Conservation (phyloP, 2,329 filamentous ascomycete species). For the Hymenoscyphus occultus region DNA sequence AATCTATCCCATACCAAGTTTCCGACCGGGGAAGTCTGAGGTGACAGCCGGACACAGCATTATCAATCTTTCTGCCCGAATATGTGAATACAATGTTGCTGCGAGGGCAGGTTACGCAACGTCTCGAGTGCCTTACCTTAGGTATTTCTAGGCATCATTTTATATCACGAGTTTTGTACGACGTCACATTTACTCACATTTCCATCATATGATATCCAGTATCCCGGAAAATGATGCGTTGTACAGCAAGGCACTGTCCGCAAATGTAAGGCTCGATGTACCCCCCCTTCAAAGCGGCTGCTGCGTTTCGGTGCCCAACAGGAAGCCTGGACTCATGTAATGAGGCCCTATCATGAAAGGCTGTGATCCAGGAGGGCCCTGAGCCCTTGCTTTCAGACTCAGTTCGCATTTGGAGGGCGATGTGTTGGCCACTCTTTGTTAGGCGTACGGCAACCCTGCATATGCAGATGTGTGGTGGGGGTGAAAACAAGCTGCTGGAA, state of each 20-base stretch:
- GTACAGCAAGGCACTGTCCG: conserved; percentile 39
- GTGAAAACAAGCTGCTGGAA: conserved; percentile 18
- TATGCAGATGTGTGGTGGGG: conserved; percentile 28
- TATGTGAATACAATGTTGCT: conserved; percentile 18
- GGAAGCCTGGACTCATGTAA: conserved; percentile 26
- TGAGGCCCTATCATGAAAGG: conserved; percentile 35
- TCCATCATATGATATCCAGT: conserved; percentile 23
- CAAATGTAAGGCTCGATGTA: conserved; percentile 30
- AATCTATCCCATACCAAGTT: conserved; percentile 13
- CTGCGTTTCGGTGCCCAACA: conserved; percentile 33
- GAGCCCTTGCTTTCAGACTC: conserved; percentile 11
- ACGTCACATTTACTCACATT: conserved; percentile 28
- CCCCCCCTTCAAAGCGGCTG: conserved; percentile 28
- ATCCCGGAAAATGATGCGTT: conserved; percentile 45
- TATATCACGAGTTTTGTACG: conserved; percentile 26
- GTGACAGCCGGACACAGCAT: conserved; percentile 27
- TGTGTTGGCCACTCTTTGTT: conserved; percentile 31
- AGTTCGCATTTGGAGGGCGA: conserved; percentile 28
- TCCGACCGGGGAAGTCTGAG: conserved; percentile 23
- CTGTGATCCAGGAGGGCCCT: conserved; percentile 19
- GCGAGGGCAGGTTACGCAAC: conserved; percentile 11
- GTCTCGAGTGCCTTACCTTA: conserved; percentile 13
- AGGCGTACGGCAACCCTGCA: conserved; percentile 30
- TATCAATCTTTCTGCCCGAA: conserved; percentile 22
- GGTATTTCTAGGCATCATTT: conserved; percentile 13